Evolutionary conservation across 768 basidiomycete species (phyloP).

Genomic region (Lactarius sanguifluus): DNA sequence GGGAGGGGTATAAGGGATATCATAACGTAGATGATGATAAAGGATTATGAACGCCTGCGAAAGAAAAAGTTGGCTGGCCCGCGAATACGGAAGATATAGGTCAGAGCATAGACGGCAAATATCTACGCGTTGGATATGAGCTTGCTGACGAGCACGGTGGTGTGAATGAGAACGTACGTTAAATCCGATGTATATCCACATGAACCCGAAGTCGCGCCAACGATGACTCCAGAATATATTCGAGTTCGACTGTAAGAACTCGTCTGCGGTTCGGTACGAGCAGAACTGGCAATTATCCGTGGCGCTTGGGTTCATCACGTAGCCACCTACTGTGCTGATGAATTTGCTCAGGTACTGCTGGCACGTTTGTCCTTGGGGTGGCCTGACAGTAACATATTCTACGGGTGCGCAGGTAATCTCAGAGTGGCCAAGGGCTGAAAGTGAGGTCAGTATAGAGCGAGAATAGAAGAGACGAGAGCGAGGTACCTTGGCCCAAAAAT

Average conservation of each 20-base stretch:
- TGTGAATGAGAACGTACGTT: slow-evolving; percentile 40
- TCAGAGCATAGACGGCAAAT: slow-evolving; percentile 47
- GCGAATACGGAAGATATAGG: slow-evolving; percentile 55
- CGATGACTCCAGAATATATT: slow-evolving; percentile 57
- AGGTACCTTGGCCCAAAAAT: slow-evolving; percentile 46
- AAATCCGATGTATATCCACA: slow-evolving; percentile 45
- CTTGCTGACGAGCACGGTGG: neutral
- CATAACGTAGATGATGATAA: neutral
- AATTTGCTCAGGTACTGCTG: slow-evolving; percentile 45
- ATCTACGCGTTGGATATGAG: slow-evolving; percentile 39
- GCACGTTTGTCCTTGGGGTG: slow-evolving; percentile 50
- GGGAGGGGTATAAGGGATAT: too few relatives aligned
- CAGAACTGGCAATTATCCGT: slow-evolving; percentile 53
- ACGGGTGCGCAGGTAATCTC: slow-evolving; percentile 52
- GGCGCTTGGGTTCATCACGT: slow-evolving; percentile 43
- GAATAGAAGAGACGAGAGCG: neutral
- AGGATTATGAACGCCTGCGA: neutral
- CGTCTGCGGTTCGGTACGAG: slow-evolving; percentile 54
- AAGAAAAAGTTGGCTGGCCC: slow-evolving; percentile 29
- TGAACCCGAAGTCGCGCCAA: slow-evolving; percentile 50
- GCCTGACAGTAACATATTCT: slow-evolving; percentile 58
- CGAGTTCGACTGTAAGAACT: slow-evolving; percentile 54
- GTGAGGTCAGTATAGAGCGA: neutral
- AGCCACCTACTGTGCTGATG: slow-evolving; percentile 46
- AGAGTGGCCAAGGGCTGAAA: slow-evolving; percentile 49